Evolutionary conservation across 257 asterid genomes (phyloP).

Genomic region (Solanum lycopersicoides): DNA sequence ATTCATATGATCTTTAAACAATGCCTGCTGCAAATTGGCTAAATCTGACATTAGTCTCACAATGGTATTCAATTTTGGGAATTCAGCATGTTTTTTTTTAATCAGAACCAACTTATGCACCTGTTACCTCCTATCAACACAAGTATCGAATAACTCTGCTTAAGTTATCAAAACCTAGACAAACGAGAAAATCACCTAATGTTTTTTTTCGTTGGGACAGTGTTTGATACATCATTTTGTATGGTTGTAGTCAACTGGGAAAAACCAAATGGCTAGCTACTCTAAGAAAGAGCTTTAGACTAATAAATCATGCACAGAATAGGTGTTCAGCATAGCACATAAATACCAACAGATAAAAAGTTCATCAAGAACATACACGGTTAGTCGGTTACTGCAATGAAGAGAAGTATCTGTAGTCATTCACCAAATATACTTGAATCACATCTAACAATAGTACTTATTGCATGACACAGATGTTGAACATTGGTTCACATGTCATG

Average conservation of each 20-base stretch:
- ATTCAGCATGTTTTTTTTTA: not conserved
- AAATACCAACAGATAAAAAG: not conserved
- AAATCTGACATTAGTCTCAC: not conserved
- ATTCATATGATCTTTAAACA: not conserved
- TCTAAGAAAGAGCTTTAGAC: not conserved
- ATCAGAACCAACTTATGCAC: not conserved
- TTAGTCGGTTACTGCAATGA: not conserved
- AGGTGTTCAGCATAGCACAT: not conserved
- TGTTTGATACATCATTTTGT: not conserved
- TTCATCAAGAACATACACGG: not conserved
- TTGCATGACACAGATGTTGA: not conserved
- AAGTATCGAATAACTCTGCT: not conserved
- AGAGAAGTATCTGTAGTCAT: not conserved
- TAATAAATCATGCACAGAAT: not conserved
- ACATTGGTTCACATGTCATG: not conserved
- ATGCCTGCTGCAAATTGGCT: not conserved
- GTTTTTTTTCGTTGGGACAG: not conserved
- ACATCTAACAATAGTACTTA: not conserved
- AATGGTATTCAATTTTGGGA: not conserved
- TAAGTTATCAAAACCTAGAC: not conserved
- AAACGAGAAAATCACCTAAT: not conserved
- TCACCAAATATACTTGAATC: not conserved
- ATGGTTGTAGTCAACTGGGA: not conserved
- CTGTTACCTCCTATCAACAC: not conserved
- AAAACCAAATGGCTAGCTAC: not conserved